These are phyloP conservation scores for Oxalis stricta DNA, from an alignment of 441 rosid species.

Conservation along the genomic window DNA sequence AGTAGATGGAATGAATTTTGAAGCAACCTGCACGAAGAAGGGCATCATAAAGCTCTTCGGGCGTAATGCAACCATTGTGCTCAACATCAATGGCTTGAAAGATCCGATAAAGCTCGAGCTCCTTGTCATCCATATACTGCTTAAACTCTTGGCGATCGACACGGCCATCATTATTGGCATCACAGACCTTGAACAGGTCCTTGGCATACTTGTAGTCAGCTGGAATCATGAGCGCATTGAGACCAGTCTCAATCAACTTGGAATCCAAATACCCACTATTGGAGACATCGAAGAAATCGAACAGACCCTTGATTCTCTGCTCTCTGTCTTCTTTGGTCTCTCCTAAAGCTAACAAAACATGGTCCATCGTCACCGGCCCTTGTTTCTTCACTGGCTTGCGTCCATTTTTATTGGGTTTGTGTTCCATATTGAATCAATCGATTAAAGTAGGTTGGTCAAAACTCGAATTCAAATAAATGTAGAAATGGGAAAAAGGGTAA, in stretches of 20 bases:
- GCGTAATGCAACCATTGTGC: constrained; percentile 51
- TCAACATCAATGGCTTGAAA: constrained; percentile 57
- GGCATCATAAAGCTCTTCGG: constrained; percentile 52
- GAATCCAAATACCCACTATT: constrained; percentile 47
- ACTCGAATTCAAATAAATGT: too few relatives aligned
- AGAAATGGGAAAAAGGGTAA: too few relatives aligned
- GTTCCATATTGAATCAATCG: too few relatives aligned
- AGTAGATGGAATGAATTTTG: too few relatives aligned
- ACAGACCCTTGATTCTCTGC: constrained; percentile 40
- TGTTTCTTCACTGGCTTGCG: constrained; percentile 33
- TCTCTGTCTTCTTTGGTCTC: constrained; percentile 67
- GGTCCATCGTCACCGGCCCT: constrained; percentile 55
- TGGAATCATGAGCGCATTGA: constrained; percentile 53
- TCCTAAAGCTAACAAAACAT: constrained; percentile 51
- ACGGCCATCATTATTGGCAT: constrained; percentile 40
- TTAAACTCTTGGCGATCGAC: constrained; percentile 51
- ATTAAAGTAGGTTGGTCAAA: too few relatives aligned
- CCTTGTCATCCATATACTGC: constrained; percentile 54
- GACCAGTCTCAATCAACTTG: constrained; percentile 48
- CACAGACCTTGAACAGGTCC: constrained; percentile 44
- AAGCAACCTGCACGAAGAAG: constrained; percentile 60
- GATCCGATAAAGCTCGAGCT: constrained; percentile 43
- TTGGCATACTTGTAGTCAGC: constrained; percentile 45
- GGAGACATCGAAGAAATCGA: constrained; percentile 42
- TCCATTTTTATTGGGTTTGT: constrained; percentile 14